These are phyloP conservation scores for Torulaspora delbrueckii DNA, from an alignment of 805 yeast species.

Conservation along the genomic window DNA sequence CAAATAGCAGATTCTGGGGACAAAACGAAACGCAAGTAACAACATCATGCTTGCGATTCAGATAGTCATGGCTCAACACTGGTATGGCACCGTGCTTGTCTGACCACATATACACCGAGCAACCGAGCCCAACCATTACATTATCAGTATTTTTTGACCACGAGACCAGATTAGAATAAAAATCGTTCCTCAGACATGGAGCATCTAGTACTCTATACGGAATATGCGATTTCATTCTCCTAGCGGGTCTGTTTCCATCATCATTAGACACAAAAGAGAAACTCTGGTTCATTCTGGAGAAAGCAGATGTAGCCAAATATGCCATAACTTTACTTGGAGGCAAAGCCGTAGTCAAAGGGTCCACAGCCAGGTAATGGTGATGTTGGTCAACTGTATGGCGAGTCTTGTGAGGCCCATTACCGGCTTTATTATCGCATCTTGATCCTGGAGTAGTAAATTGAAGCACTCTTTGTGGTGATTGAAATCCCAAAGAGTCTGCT, in stretches of 20 bases:
- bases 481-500: constrained; percentile 49
- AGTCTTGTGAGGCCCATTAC: not conserved
- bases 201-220: constrained; percentile 59
- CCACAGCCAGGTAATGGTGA: constrained; percentile 12
- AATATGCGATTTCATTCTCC: constrained; percentile 35
- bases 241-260: constrained; percentile 19
- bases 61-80: constrained; percentile 38
- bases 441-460: constrained; percentile 22
- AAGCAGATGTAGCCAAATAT: constrained; percentile 15
- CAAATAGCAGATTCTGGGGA: constrained; percentile 40
- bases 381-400: constrained; percentile 2
- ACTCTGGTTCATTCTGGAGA: constrained; percentile 12
- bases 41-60: constrained; percentile 33
- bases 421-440: not conserved
- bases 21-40: constrained; percentile 60
- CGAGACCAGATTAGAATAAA: constrained; percentile 66
- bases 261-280: constrained; percentile 10
- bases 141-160: constrained; percentile 55
- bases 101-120: constrained; percentile 59
- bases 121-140: constrained; percentile 64
- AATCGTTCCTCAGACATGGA: constrained; percentile 69
- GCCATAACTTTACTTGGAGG: constrained; percentile 20
- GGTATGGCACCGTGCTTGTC: constrained; percentile 43
- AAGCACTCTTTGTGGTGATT: constrained; percentile 40
- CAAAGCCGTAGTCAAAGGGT: constrained; percentile 21